Conservation (phyloP, 2,329 filamentous ascomycete species). For the Cryphonectria carpinicola region DNA sequence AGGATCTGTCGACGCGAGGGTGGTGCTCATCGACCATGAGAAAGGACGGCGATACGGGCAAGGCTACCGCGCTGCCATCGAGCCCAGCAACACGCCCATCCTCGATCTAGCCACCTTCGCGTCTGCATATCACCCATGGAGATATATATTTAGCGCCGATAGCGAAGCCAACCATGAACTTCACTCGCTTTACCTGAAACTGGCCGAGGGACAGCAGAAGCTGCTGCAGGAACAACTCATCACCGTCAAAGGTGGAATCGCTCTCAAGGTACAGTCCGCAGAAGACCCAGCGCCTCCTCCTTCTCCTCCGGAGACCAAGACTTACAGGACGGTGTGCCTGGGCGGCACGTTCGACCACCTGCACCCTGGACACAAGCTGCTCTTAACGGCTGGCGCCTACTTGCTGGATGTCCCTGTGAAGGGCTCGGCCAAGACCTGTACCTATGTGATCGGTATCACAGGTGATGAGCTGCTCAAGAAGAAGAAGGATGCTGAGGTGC, state of each 20-base stretch:
- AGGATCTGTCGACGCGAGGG: constrained; percentile 74
- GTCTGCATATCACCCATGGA: constrained; percentile 62
- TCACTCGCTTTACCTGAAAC: constrained; percentile 51
- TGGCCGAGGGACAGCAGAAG: constrained; percentile 51
- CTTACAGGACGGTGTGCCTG: constrained; percentile 71
- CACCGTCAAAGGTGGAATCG: constrained; percentile 57
- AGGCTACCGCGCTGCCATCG: constrained; percentile 43
- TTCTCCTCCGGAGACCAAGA: constrained; percentile 34
- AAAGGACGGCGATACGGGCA: constrained; percentile 37
- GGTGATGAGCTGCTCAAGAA: constrained; percentile 83
- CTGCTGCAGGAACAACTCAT: constrained; percentile 56
- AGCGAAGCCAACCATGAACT: constrained; percentile 66
- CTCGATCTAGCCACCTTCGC: constrained; percentile 58
- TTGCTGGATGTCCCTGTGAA: constrained; percentile 60
- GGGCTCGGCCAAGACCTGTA: constrained; percentile 47
- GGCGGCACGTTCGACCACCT: constrained; percentile 97
- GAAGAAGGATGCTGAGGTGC: constrained; percentile 82
- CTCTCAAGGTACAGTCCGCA: constrained; percentile 42
- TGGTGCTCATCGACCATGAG: constrained; percentile 73
- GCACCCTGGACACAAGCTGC: constrained; percentile 93
- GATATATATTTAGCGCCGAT: constrained; percentile 66
- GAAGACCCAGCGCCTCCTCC: constrained; percentile 28
- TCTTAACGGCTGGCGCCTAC: constrained; percentile 84
- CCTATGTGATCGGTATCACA: constrained; percentile 83
- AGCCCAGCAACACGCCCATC: constrained; percentile 51